A percentile compares a stretch with the other conserved stretches of the same genome.
Conservation (phyloP, 2,329 filamentous ascomycete species). For the Daldinia eschscholtzii region DNA sequence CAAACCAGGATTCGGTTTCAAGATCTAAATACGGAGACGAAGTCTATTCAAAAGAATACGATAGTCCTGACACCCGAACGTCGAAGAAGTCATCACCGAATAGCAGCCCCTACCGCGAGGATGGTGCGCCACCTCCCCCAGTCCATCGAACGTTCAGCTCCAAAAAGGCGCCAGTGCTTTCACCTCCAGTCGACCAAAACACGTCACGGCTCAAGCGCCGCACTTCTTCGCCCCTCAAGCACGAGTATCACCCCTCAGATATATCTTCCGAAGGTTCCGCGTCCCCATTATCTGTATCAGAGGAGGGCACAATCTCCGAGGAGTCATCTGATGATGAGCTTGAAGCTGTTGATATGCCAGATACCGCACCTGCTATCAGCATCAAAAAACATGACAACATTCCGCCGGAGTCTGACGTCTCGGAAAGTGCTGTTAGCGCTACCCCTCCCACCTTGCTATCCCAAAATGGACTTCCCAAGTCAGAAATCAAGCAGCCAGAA, state of each 20-base stretch:
- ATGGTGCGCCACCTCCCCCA: slow-evolving; percentile 68
- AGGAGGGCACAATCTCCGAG: slow-evolving; percentile 63
- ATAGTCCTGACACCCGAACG: slow-evolving; percentile 54
- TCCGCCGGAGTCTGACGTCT: slow-evolving; percentile 58
- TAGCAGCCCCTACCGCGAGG: slow-evolving; percentile 60
- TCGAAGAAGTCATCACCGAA: slow-evolving; percentile 54
- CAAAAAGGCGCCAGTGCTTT: slow-evolving; percentile 57
- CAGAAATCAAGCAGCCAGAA: slow-evolving; percentile 58
- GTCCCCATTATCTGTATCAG: slow-evolving; percentile 47
- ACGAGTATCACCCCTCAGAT: slow-evolving; percentile 93
- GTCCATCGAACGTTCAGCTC: slow-evolving; percentile 62
- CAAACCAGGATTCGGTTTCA: slow-evolving; percentile 53
- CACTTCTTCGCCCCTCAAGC: slow-evolving; percentile 93
- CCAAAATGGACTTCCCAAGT: slow-evolving; percentile 71
- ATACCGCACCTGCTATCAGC: slow-evolving; percentile 70
- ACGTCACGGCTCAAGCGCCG: slow-evolving; percentile 71
- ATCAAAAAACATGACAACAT: slow-evolving; percentile 58
- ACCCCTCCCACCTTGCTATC: slow-evolving; percentile 86
- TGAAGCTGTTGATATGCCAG: slow-evolving; percentile 71
- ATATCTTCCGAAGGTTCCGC: slow-evolving; percentile 62
- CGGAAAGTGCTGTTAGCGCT: slow-evolving; percentile 67
- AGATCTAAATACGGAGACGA: slow-evolving; percentile 41
- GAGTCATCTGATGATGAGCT: slow-evolving; percentile 67
- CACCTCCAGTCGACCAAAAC: slow-evolving; percentile 61
- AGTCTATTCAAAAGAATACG: slow-evolving; percentile 38